These are phyloP conservation scores for Delonix regia DNA, from an alignment of 306 rosid species.

Conservation along the genomic window DNA sequence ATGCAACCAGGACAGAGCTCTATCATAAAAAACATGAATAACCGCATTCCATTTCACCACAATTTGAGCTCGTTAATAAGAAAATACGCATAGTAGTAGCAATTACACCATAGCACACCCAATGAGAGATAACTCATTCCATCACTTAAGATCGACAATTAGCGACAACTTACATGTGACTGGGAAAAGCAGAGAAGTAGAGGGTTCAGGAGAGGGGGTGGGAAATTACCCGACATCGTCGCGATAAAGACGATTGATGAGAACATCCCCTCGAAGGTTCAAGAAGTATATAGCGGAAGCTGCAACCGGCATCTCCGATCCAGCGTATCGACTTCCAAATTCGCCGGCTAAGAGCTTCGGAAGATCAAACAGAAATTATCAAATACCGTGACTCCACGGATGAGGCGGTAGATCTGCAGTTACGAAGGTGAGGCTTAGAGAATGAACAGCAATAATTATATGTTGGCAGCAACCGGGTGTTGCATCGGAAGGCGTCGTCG, in stretches of 20 bases:
- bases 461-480: background rate
- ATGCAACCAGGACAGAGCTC: background rate
- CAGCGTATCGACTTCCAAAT: constrained; percentile 52
- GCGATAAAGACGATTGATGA: constrained; percentile 95
- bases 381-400: constrained; percentile 25
- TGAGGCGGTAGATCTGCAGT: constrained; percentile 30
- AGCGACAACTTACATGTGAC: background rate
- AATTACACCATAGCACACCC: background rate
- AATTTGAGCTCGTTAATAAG: background rate
- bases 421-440: background rate
- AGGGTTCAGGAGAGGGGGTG: background rate
- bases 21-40: background rate
- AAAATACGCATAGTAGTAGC: background rate
- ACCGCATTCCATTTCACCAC: background rate
- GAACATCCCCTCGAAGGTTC: constrained; percentile 95
- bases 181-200: background rate
- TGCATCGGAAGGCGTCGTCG: constrained; percentile 21
- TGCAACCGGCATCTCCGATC: constrained; percentile 92
- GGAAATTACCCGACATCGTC: constrained; percentile 88
- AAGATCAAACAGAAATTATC: constrained; percentile 24
- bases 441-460: constrained; percentile 9
- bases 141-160: background rate
- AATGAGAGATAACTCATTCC: background rate
- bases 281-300: constrained; percentile 90
- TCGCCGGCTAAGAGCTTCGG: constrained; percentile 1